Conservation (phyloP, 1,139 yeast genomes). For the Candida sp. region DNA sequence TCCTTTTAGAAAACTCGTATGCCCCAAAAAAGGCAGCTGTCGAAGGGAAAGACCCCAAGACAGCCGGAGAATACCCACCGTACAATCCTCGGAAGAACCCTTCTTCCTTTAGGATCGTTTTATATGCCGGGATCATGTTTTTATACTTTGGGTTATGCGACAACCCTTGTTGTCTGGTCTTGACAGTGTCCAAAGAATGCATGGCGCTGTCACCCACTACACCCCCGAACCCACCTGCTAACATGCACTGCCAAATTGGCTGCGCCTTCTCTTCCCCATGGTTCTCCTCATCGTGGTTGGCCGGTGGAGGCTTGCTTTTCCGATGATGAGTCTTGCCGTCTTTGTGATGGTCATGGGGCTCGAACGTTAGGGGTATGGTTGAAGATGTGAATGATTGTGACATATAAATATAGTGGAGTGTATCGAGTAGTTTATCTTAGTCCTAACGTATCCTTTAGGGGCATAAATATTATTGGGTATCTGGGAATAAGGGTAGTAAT, state of each 20-base stretch:
- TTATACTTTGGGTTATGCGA: constrained; percentile 69
- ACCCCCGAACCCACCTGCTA: constrained; percentile 97
- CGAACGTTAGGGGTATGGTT: constrained; percentile 47
- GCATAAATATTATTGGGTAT: background rate
- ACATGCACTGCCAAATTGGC: constrained; percentile 65
- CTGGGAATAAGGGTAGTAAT: background rate
- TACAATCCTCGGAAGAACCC: constrained; percentile 86
- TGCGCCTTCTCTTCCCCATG: constrained; percentile 18
- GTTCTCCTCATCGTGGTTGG: background rate
- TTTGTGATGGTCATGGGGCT: constrained; percentile 24
- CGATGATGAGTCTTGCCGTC: constrained; percentile 8
- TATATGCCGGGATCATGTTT: constrained; percentile 70
- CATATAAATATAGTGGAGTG: constrained; percentile 21
- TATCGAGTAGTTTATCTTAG: background rate
- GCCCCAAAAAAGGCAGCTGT: constrained; percentile 93
- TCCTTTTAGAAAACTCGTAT: constrained; percentile 81
- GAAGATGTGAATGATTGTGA: constrained; percentile 41
- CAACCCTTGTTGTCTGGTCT: constrained; percentile 96
- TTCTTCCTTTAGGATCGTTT: constrained; percentile 77
- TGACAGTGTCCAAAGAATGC: constrained; percentile 97
- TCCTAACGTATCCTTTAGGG: background rate
- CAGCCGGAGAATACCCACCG: constrained; percentile 92
- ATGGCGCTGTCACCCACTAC: constrained; percentile 89
- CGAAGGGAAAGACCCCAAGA: constrained; percentile 90
- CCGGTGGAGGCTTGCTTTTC: constrained; percentile 9